Evolutionary conservation across 805 yeast genomes (phyloP).

Genomic region (Candida ponderosae): DNA sequence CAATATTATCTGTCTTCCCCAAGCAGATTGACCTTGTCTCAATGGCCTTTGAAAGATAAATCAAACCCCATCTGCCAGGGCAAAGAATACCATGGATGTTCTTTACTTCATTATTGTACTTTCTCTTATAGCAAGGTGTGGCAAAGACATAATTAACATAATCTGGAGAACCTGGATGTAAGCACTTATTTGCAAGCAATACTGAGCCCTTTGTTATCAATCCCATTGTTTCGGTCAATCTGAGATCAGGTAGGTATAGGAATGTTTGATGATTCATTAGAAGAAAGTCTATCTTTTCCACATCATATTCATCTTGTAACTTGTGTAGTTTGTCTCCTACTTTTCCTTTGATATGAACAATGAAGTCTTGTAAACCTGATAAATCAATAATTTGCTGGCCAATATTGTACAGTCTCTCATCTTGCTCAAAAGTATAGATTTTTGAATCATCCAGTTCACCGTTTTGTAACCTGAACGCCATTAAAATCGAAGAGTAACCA

Average conservation of each 20-base stretch:
- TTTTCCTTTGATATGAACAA: conserved; percentile 10
- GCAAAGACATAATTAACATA: conserved; percentile 29
- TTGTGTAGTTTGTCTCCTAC: conserved; percentile 7
- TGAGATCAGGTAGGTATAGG: conserved; percentile 31
- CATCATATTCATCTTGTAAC: neutral
- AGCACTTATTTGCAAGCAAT: conserved; percentile 31
- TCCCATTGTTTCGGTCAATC: conserved; percentile 32
- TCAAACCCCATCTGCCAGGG: conserved; percentile 32
- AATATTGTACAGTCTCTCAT: conserved; percentile 5
- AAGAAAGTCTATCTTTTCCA: conserved; percentile 23
- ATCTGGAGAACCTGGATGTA: conserved; percentile 30
- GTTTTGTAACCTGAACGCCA: conserved; percentile 8
- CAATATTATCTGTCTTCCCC: neutral
- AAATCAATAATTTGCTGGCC: conserved; percentile 10
- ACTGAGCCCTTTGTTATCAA: conserved; percentile 31
- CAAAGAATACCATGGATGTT: conserved; percentile 24
- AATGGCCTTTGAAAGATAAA: conserved; percentile 27
- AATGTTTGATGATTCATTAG: conserved; percentile 34
- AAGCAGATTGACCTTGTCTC: conserved; percentile 1
- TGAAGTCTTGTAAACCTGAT: conserved; percentile 11
- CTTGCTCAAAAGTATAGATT: conserved; percentile 14
- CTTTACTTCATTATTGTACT: conserved; percentile 15
- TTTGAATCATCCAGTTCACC: conserved; percentile 3
- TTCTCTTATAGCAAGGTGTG: conserved; percentile 29
- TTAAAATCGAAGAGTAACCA: conserved; percentile 13